Percentiles rank a stretch among this genome's conserved stretches.
Evolutionary conservation across 2,329 filamentous ascomycete species (phyloP).

Genomic region (Periconia digitata): DNA sequence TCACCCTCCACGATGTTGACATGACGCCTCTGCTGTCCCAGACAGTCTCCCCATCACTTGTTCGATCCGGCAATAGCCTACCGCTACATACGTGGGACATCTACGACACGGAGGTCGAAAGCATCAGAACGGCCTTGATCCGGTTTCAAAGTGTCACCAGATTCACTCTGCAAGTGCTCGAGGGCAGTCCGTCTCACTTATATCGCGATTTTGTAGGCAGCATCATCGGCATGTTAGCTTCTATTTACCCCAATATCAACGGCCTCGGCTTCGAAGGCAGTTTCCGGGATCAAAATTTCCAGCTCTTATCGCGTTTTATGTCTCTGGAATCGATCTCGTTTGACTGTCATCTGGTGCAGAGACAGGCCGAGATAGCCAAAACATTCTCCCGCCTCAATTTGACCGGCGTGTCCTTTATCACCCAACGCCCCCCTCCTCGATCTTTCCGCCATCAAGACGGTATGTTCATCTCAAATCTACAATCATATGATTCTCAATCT

Average conservation of each 20-base stretch:
- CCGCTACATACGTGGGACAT: conserved; percentile 26
- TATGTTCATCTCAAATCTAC: conserved; percentile 14
- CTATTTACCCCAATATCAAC: conserved; percentile 16
- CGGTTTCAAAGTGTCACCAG: conserved; percentile 21
- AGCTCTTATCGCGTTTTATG: conserved; percentile 17
- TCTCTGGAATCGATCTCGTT: conserved; percentile 26
- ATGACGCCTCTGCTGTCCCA: conserved; percentile 20
- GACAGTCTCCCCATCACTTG: neutral
- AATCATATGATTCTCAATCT: conserved; percentile 17
- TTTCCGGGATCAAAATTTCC: conserved; percentile 23
- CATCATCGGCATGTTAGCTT: conserved; percentile 17
- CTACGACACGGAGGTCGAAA: conserved; percentile 25
- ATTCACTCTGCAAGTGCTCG: conserved; percentile 20
- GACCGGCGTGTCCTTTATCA: conserved; percentile 23
- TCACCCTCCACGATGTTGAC: conserved; percentile 34
- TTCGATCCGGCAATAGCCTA: neutral
- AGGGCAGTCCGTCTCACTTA: conserved; percentile 23
- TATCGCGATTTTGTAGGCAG: conserved; percentile 27
- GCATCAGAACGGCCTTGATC: conserved; percentile 14
- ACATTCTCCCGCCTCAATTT: conserved; percentile 25
- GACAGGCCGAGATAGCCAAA: conserved; percentile 16
- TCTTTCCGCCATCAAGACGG: conserved; percentile 11
- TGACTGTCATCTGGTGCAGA: conserved; percentile 26
- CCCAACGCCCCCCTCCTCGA: conserved; percentile 16
- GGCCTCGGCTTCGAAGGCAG: conserved; percentile 26